Base-by-base conservation (phyloP, 331 rosid genomes). In the Pyracantha coccinea region DNA sequence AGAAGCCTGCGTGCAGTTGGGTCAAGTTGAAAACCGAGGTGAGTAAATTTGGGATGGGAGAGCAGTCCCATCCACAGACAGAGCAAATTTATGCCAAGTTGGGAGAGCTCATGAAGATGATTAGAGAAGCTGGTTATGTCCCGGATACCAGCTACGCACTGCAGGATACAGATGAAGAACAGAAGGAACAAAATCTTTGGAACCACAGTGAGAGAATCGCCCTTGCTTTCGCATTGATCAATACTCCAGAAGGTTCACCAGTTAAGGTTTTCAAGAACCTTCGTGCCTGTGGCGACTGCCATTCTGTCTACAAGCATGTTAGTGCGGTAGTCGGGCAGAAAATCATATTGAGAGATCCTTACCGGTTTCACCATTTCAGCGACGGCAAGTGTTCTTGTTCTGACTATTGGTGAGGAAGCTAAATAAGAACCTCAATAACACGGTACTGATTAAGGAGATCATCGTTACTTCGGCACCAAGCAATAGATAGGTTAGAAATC, bases 141-240 rank as follows among this genome's bases (percentile, higher is more conserved):
- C 82, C 97, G 31, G 97, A 93, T 75, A 91, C 91, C 79, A 89
- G 90, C 88, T 83, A 82, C 78, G 82, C 95, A 12, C 81, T 93
- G 75, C 98, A 93, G 52, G 98, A 93, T 47, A 91, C 87, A 13
- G 97, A 93, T 60, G 98, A 91, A 75, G 97, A 93, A 78, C 93
- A 91, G 73, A 93, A 88, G 81, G 97, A 94, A 83, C 96, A 86
- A 60, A 89, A 90, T 84, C 97, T 94, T 83, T 91, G 96, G 97
- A 91, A 89, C 81, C 97, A 94, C 77, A 91, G 97, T 41, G 98
- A 94, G 84, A 89, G 96, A 85, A 79, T 91, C 21, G 97, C 98
- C 38, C 97, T 94, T 61, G 97, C 96, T 31, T 94, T 80, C 41
- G 97, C 89, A 35, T 85, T 91, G 88, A 82, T 91, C 83, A 86